These are phyloP conservation scores for Fusarium aywerte DNA, from an alignment of 2,329 filamentous ascomycete genomes.

Conservation along the genomic window DNA sequence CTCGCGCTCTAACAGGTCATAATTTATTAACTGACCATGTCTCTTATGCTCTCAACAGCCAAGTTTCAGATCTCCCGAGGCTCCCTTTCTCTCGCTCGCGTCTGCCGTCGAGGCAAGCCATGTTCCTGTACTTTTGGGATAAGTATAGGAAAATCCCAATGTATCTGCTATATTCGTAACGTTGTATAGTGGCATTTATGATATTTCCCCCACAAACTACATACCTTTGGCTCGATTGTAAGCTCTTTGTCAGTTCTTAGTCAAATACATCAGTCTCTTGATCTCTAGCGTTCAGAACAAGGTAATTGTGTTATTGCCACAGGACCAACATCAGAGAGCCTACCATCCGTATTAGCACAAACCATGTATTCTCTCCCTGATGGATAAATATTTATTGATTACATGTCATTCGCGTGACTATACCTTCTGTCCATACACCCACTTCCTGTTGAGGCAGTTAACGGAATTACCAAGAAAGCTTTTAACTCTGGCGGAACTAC, in stretches of 20 bases:
- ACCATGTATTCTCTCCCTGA: neutral
- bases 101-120: too few species aligned
- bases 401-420: neutral
- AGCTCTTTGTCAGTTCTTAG: neutral
- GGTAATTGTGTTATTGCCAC: neutral
- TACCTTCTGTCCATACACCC: neutral
- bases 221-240: neutral
- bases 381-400: neutral
- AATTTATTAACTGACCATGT: too few species aligned
- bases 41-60: too few species aligned
- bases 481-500: conserved; percentile 15
- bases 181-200: neutral
- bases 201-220: neutral
- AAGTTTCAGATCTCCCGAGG: too few species aligned
- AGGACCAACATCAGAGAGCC: neutral
- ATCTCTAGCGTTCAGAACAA: neutral
- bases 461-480: neutral
- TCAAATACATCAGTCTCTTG: neutral
- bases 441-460: neutral
- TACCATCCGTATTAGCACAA: neutral
- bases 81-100: too few species aligned
- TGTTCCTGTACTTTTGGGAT: too few species aligned
- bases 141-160: neutral
- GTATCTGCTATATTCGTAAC: neutral
- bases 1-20: too few species aligned